Conservation (phyloP, 805 yeast species). For the Candida alai region DNA sequence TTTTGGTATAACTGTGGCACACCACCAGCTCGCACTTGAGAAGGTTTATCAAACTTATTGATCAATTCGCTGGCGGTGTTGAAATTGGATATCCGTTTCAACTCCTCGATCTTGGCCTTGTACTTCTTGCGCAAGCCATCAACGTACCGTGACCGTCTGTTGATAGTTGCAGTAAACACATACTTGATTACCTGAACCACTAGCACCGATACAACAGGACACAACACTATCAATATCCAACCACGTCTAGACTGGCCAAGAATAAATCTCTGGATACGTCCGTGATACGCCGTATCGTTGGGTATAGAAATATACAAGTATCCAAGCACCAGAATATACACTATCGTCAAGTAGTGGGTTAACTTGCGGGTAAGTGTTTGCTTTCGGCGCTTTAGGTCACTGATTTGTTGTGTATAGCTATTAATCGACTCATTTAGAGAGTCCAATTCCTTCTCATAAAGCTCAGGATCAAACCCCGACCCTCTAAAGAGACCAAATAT, state of each 20-base stretch:
- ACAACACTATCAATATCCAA: constrained; percentile 15
- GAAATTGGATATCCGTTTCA: constrained; percentile 71
- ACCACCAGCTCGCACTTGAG: too few species aligned
- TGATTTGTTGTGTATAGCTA: constrained; percentile 22
- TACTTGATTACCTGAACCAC: constrained; percentile 15
- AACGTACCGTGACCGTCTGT: constrained; percentile 17
- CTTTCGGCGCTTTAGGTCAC: constrained; percentile 15
- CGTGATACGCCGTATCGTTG: constrained; percentile 9
- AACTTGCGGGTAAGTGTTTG: constrained; percentile 14
- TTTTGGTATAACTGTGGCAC: constrained; percentile 1
- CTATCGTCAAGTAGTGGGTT: constrained; percentile 14
- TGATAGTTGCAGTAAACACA: constrained; percentile 18
- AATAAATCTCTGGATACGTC: constrained; percentile 21
- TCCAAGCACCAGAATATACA: constrained; percentile 22
- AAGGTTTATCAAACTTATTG: constrained; percentile 42
- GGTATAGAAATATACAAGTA: constrained; percentile 21
- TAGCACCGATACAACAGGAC: constrained; percentile 21
- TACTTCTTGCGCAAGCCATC: constrained; percentile 41
- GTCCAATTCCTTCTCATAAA: constrained; percentile 33
- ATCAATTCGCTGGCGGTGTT: constrained; percentile 72
- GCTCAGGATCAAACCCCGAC: constrained; percentile 24
- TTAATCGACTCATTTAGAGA: constrained; percentile 24
- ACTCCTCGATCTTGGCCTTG: constrained; percentile 54
- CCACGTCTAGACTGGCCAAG: constrained; percentile 20
- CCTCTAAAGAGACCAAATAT: constrained; percentile 24